Percentiles rank a stretch among this genome's conserved stretches.
These are phyloP conservation scores for Vicia villosa DNA, from an alignment of 306 rosid species.

Conservation along the genomic window DNA sequence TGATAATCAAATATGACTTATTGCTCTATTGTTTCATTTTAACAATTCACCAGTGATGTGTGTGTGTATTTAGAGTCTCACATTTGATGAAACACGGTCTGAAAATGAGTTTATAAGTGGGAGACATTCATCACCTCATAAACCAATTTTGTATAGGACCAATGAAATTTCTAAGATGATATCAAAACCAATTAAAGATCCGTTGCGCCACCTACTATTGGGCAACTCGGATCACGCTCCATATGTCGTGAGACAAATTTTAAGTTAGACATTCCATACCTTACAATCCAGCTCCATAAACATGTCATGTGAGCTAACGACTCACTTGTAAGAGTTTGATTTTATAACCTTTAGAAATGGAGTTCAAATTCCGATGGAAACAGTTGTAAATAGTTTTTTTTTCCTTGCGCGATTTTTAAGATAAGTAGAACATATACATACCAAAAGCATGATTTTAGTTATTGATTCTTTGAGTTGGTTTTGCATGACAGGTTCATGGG, in stretches of 20 bases:
- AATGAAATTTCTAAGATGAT: neutral
- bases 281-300: no score
- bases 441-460: constrained; percentile 24
- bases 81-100: neutral
- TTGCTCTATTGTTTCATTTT: constrained; percentile 4
- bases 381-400: no score
- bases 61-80: neutral
- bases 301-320: no score
- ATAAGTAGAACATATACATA: neutral
- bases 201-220: neutral
- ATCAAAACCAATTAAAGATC: neutral
- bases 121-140: neutral
- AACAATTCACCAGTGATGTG: neutral
- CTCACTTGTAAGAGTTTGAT: no score
- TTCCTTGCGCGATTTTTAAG: no score
- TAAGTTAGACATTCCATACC: neutral
- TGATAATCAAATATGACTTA: constrained; percentile 18
- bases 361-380: no score
- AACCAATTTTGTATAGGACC: neutral
- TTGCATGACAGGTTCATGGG: constrained; percentile 51
- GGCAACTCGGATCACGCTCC: neutral
- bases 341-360: no score
- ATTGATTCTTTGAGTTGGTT: constrained; percentile 21
- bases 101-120: neutral
- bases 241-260: neutral